phyloP scores from a whole-genome alignment of 2,329 filamentous ascomycete genomes.

The Calycina herbarum region DNA sequence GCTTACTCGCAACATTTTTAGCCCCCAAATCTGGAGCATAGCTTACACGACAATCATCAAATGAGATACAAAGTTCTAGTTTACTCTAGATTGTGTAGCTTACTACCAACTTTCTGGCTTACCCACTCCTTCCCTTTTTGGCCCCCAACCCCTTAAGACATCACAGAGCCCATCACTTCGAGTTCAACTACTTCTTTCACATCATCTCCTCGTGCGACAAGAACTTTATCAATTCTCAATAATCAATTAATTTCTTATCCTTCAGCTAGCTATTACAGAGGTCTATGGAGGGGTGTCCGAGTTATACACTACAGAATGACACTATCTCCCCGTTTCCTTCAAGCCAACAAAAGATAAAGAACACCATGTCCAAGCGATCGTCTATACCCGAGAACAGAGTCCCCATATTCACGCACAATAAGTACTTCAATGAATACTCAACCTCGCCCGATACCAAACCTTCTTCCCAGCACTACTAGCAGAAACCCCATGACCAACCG shows the following conservation, averaged over 20 bases:
- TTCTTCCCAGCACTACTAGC: conserved; percentile 21
- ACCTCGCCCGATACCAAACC: conserved; percentile 35
- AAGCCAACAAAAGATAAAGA: neutral
- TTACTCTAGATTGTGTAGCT: too few relatives aligned
- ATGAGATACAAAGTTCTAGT: too few relatives aligned
- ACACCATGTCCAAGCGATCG: neutral
- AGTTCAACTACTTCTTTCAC: neutral
- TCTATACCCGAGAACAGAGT: neutral
- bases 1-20: too few relatives aligned
- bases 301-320: conserved; percentile 28
- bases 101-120: neutral
- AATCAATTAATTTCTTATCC: neutral
- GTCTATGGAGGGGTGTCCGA: conserved; percentile 17
- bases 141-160: too few relatives aligned
- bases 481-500: conserved; percentile 11
- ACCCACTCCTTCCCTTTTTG: too few relatives aligned
- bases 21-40: too few relatives aligned
- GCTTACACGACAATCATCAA: too few relatives aligned
- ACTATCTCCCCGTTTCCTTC: conserved; percentile 1
- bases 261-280: too few relatives aligned
- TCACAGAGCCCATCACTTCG: neutral
- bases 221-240: neutral
- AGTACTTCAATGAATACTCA: conserved; percentile 34
- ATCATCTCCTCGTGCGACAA: neutral
- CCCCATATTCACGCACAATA: neutral